Base-by-base conservation (phyloP, 139 green algal species). In the Coelastrella sp. region DNA sequence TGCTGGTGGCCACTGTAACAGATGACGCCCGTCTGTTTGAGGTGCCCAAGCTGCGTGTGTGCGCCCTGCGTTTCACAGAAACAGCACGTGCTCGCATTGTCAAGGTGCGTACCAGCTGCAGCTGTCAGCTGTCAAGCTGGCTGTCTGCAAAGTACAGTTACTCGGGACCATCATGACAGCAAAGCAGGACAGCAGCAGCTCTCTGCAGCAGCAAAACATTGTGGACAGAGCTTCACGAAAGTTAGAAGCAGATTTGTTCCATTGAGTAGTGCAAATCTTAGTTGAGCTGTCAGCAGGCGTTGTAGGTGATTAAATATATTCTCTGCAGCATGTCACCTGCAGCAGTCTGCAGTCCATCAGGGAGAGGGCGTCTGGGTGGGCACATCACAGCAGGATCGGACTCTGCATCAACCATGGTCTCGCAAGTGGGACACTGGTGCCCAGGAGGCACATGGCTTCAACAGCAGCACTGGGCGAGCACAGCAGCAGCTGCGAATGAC, bases 51-150 rank as follows among this genome's bases (percentile, higher is more conserved):
- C 93, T 99, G 89, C 93, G 93, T 60, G 95, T 99, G 78, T 95
- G 90, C 87, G 97, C 97, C 8, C 95, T 99, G 87, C 94, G 96
- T 78, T 97, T 99, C 94, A 99, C 98, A 57, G 97, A 99, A 95
- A 99, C 97, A 59, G 98, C 98, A 10, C 96, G 98, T 78, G 98
- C 98, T 58, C 96, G 98, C 90, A 99, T 99, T 91, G 74, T 98
- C 81, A 98, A 99, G 97, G 96, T 97, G 61, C 11, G 91, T 61
- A 59, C 0, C 5, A 17, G n/a, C 3, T 65, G 12, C 49, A 59
- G 8, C 7, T 56, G 56, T 7, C 49, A 59, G 8, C 7, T 56
- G 56, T 7, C 8, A 12, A 72, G 79, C 79, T 59, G 58, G 22
- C 20, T 8, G 17, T 56, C 20, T 35, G 79, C 58, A 49, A 49